phyloP scores from a whole-genome alignment of 768 basidiomycete species.

The Scleroderma bovista region DNA sequence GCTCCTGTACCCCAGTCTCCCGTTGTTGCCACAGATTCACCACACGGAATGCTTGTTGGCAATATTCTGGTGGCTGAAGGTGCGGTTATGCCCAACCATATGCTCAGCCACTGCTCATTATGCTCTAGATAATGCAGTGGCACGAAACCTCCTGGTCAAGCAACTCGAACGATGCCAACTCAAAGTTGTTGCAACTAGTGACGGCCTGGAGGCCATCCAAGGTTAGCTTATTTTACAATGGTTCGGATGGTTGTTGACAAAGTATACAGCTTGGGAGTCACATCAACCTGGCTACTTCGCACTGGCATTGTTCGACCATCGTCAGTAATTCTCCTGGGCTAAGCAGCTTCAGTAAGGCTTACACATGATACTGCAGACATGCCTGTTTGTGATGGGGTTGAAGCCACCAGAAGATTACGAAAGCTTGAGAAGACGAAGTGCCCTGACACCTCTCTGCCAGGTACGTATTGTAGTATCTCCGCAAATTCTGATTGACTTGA shows the following conservation, averaged over 20 bases:
- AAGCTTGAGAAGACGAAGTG: slow-evolving; percentile 55
- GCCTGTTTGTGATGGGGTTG: slow-evolving; percentile 75
- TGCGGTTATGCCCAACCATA: slow-evolving; percentile 11
- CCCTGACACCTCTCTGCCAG: slow-evolving; percentile 44
- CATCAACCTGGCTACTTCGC: slow-evolving; percentile 65
- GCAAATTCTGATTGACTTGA: background rate
- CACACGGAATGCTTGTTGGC: slow-evolving; percentile 54
- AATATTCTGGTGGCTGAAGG: slow-evolving; percentile 74
- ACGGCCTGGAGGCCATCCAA: slow-evolving; percentile 62
- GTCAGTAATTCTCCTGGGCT: slow-evolving; percentile 33
- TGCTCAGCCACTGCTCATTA: background rate
- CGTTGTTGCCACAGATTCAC: slow-evolving; percentile 34
- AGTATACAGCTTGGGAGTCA: slow-evolving; percentile 54
- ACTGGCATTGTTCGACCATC: slow-evolving; percentile 70
- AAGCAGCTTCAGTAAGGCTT: background rate
- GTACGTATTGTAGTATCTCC: slow-evolving; percentile 32
- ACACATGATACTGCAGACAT: slow-evolving; percentile 43
- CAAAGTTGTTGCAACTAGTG: slow-evolving; percentile 55
- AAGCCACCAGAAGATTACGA: slow-evolving; percentile 62
- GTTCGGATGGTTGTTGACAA: background rate
- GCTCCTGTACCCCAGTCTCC: slow-evolving; percentile 29
- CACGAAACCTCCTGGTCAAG: slow-evolving; percentile 60
- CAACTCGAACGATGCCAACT: slow-evolving; percentile 60
- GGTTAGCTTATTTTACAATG: slow-evolving; percentile 29
- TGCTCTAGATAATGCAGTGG: slow-evolving; percentile 59